A percentile compares a stretch with the other conserved stretches of the same genome.
These are phyloP conservation scores for Cardamine occulta DNA, from an alignment of 345 rosid species.

Conservation along the genomic window DNA sequence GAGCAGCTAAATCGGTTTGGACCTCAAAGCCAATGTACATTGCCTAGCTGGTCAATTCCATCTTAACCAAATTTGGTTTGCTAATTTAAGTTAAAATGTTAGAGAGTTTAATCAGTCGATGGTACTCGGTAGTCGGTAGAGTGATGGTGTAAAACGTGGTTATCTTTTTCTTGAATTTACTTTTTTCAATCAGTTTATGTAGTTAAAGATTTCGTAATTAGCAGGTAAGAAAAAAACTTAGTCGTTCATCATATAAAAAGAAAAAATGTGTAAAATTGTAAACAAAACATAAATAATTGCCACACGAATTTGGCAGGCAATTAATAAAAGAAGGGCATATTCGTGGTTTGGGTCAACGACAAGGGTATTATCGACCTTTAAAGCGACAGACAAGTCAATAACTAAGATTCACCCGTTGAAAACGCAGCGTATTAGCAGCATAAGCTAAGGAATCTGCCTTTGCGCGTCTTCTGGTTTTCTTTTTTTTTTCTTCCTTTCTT, in stretches of 20 bases:
- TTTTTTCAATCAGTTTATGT: conserved; percentile 7
- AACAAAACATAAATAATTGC: background rate
- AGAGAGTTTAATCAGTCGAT: conserved; percentile 14
- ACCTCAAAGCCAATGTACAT: conserved; percentile 32
- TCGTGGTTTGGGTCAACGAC: background rate
- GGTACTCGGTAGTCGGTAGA: background rate
- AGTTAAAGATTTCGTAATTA: background rate
- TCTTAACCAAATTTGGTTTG: conserved; percentile 32
- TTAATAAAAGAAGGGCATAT: background rate
- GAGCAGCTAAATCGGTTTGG: conserved; percentile 16
- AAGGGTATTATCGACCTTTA: conserved; percentile 24
- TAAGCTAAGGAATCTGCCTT: conserved; percentile 33
- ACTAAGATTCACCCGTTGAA: conserved; percentile 29
- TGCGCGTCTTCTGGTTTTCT: conserved; percentile 34
- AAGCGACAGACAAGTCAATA: background rate
- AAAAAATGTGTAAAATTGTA: background rate
- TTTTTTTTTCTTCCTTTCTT: background rate
- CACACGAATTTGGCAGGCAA: background rate
- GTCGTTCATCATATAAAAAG: background rate
- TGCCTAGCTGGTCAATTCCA: conserved; percentile 30
- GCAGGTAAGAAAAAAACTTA: conserved; percentile 1
- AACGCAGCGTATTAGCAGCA: conserved; percentile 44
- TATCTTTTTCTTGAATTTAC: conserved; percentile 4
- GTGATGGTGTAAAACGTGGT: conserved; percentile 22
- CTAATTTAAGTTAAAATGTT: conserved; percentile 28